Base-by-base conservation (phyloP, 2,329 filamentous ascomycete species). In the Aspergillus eucalypticola region DNA sequence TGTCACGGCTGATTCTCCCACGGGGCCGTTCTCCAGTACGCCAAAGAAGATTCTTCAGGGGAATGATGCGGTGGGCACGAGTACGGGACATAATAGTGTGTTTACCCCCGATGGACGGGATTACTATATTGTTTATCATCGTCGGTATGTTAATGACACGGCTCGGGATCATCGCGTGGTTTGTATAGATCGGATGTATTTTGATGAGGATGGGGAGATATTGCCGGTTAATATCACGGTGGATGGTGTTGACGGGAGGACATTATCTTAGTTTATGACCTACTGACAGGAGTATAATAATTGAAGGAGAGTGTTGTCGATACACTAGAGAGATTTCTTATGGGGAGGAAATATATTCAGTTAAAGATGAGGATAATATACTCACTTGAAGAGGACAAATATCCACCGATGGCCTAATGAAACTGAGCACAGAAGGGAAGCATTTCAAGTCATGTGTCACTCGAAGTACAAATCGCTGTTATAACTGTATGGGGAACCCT, bases 141-240 rank as follows among this genome's bases (percentile, higher is more conserved):
- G 81, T 1, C 75, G 78, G 1, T 78, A 76, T 7, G 73, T 81
- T 2, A 76, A 77, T 60, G 78, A 82, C 50, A 76, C 73, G 1
- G 75, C 77, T 56, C 76, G 75, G 35, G 80, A 83, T 60, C 78
- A 83, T 66, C 79, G 81, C 2, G 75, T 79, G 15, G 68, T 79
- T 2, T 79, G 79, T 35, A 82, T 82, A 54, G 81, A 83, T 65
- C 75, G 79, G 15, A 79, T 83, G 74, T 73, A 77, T 61, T 83
- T 83, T 62, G 75, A 79, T 60, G 71, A 73, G 1, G 69, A 78
- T 32, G 79, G 77, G 17, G 78, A 75, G 39, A 82, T 82, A 42
- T 65, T 72, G 48, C 74, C 75, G 0, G 71, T 83, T 4, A 70
- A 67, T 42, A 82, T 83, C 54, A 74, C 72, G 1, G 62, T 46